These are phyloP conservation scores for Globisporangium rhizosaccharum DNA, from an alignment of 352 stramenopile species.

Conservation along the genomic window DNA sequence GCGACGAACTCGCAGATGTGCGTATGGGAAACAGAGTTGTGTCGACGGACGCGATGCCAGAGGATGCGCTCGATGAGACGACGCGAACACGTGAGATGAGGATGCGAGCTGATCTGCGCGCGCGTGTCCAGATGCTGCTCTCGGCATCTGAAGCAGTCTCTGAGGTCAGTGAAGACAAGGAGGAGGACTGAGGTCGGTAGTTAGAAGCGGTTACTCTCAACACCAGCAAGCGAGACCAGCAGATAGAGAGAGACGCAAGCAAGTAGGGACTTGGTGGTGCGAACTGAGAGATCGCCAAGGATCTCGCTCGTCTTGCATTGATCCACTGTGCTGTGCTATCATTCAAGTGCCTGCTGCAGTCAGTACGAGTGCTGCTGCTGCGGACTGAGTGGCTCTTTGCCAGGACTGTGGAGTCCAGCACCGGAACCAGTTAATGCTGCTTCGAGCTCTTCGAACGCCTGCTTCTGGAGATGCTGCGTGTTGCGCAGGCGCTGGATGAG, in stretches of 20 bases:
- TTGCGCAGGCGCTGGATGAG: constrained; percentile 78
- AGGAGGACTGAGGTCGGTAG: too few relatives aligned
- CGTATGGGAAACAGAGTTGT: too few relatives aligned
- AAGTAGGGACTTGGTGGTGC: background rate
- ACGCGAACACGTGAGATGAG: background rate
- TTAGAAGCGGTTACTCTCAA: too few relatives aligned
- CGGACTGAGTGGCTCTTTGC: constrained; percentile 23
- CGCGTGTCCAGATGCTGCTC: too few relatives aligned
- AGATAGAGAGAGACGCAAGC: too few relatives aligned
- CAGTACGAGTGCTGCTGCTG: constrained; percentile 6
- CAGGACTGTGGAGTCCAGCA: constrained; percentile 17
- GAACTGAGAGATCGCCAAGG: too few relatives aligned
- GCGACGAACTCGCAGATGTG: background rate
- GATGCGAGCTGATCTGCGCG: too few relatives aligned
- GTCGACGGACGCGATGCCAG: background rate
- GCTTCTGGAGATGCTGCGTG: constrained; percentile 82
- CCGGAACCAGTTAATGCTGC: constrained; percentile 54
- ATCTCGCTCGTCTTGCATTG: too few relatives aligned
- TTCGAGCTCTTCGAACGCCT: constrained; percentile 82
- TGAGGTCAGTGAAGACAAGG: too few relatives aligned
- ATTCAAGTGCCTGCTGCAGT: background rate
- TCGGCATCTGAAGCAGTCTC: too few relatives aligned
- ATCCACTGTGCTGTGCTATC: background rate
- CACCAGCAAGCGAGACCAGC: too few relatives aligned
- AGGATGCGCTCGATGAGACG: constrained; percentile 11